Evolutionary conservation across 73 alveolate genomes (phyloP).

Genomic region (Paramecium bursaria): DNA sequence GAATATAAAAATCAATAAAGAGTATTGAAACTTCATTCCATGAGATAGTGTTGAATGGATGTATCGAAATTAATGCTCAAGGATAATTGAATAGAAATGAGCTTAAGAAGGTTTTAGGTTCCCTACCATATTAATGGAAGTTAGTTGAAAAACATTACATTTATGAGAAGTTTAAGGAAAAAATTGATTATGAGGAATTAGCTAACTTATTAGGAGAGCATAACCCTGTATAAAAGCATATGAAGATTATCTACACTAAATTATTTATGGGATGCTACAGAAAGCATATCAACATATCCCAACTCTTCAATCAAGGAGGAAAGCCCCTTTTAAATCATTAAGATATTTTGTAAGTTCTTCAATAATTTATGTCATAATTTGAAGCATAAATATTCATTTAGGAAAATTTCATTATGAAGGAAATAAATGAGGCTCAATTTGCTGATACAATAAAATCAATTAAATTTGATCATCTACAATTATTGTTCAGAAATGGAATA

Average conservation of each 20-base stretch:
- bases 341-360: background rate
- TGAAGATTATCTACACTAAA: background rate
- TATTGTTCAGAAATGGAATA: constrained; percentile 26
- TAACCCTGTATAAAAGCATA: background rate
- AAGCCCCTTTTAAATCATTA: background rate
- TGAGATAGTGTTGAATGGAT: constrained; percentile 12
- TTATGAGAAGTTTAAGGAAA: constrained; percentile 13
- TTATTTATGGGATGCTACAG: constrained; percentile 30
- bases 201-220: background rate
- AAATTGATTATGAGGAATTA: constrained; percentile 9
- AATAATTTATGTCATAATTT: constrained; percentile 18
- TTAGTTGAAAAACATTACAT: constrained; percentile 29
- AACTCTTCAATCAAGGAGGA: background rate
- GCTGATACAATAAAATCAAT: background rate
- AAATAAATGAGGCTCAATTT: background rate
- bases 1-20: background rate
- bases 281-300: background rate
- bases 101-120: constrained; percentile 43
- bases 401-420: background rate
- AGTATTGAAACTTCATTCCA: background rate
- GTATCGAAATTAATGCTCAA: background rate
- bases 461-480: constrained; percentile 12
- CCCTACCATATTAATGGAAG: constrained; percentile 45
- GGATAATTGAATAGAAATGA: constrained; percentile 19
- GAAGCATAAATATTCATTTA: background rate